phyloP scores from a whole-genome alignment of 139 green algal species.

The Coelastrella sp. region DNA sequence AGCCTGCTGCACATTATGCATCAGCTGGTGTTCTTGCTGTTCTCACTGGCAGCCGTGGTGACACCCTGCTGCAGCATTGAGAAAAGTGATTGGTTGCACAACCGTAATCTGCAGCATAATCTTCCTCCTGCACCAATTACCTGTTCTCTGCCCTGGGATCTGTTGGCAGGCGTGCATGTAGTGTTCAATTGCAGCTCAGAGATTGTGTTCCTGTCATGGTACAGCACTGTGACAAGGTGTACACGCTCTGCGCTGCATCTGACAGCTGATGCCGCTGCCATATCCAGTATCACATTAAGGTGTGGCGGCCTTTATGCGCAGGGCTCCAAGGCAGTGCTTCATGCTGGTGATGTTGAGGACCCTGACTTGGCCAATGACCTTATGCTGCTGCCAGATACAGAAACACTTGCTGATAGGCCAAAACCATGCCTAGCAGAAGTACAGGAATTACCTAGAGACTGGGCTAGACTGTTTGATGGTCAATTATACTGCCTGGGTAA shows the following conservation, averaged over 20 bases:
- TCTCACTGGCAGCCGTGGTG: no score
- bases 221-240: no score
- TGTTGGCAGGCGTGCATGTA: no score
- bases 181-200: no score
- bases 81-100: no score
- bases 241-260: neutral
- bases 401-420: conserved; percentile 74
- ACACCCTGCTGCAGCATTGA: no score
- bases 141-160: no score
- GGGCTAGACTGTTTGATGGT: conserved; percentile 80
- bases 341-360: conserved; percentile 76
- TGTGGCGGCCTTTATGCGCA: conserved; percentile 27
- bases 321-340: conserved; percentile 66
- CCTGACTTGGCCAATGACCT: conserved; percentile 75
- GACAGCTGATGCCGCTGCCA: neutral
- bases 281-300: neutral
- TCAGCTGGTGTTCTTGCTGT: no score
- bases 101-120: no score
- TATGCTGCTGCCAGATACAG: conserved; percentile 80
- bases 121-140: no score
- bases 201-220: no score
- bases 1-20: no score
- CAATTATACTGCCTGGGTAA: conserved; percentile 66
- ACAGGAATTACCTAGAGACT: conserved; percentile 77
- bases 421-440: conserved; percentile 79